Conservation (phyloP, 208 protist species). For the Crithidia brevicula region DNA sequence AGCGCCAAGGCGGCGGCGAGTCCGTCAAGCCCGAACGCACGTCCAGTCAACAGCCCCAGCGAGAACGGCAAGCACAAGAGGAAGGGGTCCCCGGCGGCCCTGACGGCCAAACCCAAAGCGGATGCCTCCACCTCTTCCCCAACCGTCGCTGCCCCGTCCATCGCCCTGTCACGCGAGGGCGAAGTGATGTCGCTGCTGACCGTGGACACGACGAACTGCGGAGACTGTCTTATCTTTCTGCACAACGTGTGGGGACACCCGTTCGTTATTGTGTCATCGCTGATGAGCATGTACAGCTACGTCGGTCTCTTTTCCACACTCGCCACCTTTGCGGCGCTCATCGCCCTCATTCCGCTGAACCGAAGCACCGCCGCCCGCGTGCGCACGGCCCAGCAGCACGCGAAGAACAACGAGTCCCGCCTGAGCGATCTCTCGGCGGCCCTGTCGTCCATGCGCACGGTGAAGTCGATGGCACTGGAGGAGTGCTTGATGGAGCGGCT, state of each 20-base stretch:
- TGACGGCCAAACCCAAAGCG: constrained; percentile 2
- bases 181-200: constrained; percentile 69
- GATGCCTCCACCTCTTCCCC: too few species aligned
- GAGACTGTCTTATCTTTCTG: constrained; percentile 68
- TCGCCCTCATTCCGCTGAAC: constrained; percentile 68
- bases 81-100: constrained; percentile 7
- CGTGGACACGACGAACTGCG: constrained; percentile 65
- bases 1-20: background rate
- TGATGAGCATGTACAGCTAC: constrained; percentile 73
- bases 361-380: constrained; percentile 44
- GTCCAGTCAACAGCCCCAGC: background rate
- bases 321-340: constrained; percentile 51
- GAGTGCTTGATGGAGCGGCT: constrained; percentile 44
- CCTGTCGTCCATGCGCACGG: constrained; percentile 69
- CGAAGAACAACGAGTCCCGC: constrained; percentile 51
- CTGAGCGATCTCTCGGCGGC: constrained; percentile 65
- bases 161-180: constrained; percentile 42
- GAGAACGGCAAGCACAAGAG: constrained; percentile 20
- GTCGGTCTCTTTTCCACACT: constrained; percentile 65
- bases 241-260: constrained; percentile 82
- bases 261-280: constrained; percentile 54
- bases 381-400: constrained; percentile 55
- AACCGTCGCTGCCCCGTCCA: background rate
- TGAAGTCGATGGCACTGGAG: constrained; percentile 77
- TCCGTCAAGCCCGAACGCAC: constrained; percentile 10